phyloP scores from a whole-genome alignment of 2,329 filamentous ascomycete species.

The Sclerotiophoma versabilis region DNA sequence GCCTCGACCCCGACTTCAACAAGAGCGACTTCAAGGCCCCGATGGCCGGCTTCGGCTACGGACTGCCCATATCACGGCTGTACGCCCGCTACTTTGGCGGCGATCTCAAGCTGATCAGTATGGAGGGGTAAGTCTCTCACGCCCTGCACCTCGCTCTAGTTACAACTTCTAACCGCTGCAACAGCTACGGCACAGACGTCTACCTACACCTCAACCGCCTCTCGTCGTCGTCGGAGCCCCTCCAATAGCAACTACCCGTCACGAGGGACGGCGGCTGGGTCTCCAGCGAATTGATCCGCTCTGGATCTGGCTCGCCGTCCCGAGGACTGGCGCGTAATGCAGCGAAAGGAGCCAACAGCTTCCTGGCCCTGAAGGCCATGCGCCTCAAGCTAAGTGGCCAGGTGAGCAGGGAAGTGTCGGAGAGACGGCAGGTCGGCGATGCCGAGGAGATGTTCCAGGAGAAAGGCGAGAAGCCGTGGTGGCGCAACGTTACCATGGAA shows the following conservation, averaged over 20 bases:
- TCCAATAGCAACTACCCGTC: conserved; percentile 92
- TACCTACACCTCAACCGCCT: conserved; percentile 97
- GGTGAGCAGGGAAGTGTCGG: conserved; percentile 71
- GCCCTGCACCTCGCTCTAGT: conserved; percentile 24
- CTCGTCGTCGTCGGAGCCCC: conserved; percentile 91
- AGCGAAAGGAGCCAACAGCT: conserved; percentile 26
- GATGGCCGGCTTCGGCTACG: conserved; percentile 99
- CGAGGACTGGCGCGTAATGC: conserved; percentile 66
- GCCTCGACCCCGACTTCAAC: conserved; percentile 95
- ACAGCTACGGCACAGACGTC: conserved; percentile 94
- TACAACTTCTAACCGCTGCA: background rate
- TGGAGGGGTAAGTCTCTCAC: conserved; percentile 86
- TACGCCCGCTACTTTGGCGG: conserved; percentile 98
- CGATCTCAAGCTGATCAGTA: conserved; percentile 96
- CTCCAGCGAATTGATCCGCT: conserved; percentile 43
- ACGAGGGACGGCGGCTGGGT: conserved; percentile 73
- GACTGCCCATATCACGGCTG: conserved; percentile 88
- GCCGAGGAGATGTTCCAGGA: conserved; percentile 74
- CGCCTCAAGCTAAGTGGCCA: conserved; percentile 72
- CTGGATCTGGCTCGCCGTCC: conserved; percentile 29
- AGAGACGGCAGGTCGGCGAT: conserved; percentile 90
- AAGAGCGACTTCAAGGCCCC: conserved; percentile 99
- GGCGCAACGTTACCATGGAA: conserved; percentile 59
- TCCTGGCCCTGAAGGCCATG: conserved; percentile 61
- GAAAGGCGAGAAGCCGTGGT: conserved; percentile 50